Conservation (phyloP, 1,284 basidiomycete genomes). For the Erythrobasidium hasegawianum region DNA sequence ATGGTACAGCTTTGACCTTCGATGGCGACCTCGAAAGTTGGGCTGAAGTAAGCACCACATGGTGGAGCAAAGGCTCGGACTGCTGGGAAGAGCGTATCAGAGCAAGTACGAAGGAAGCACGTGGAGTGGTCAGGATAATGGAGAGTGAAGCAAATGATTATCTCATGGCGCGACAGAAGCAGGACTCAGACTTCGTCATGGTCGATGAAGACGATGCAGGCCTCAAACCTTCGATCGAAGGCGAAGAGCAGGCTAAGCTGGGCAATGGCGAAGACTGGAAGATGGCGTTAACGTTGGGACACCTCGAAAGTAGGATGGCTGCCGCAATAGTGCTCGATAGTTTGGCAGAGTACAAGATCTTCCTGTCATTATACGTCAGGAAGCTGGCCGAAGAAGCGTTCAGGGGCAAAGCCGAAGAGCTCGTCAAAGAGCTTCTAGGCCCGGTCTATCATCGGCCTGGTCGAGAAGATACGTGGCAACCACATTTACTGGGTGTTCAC, state of each 20-base stretch:
- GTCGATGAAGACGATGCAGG: constrained; percentile 28
- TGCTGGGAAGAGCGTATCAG: constrained; percentile 70
- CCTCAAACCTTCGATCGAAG: constrained; percentile 14
- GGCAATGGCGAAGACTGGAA: constrained; percentile 62
- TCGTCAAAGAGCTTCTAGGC: constrained; percentile 79
- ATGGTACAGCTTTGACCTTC: constrained; percentile 70
- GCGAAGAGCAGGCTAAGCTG: constrained; percentile 31
- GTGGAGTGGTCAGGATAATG: constrained; percentile 44
- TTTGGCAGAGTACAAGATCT: constrained; percentile 70
- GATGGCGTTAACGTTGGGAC: constrained; percentile 71
- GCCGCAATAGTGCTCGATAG: constrained; percentile 67
- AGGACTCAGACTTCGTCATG: background rate
- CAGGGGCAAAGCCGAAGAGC: constrained; percentile 75
- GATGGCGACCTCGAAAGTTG: constrained; percentile 64
- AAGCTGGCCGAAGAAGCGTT: constrained; percentile 81
- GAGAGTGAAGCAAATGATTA: constrained; percentile 40
- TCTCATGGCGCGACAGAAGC: background rate
- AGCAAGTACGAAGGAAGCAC: constrained; percentile 44
- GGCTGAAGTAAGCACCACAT: constrained; percentile 68
- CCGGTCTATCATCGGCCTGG: constrained; percentile 74
- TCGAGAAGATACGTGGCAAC: constrained; percentile 60
- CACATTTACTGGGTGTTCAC: constrained; percentile 62
- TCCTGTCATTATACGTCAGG: constrained; percentile 69
- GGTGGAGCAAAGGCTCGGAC: constrained; percentile 75
- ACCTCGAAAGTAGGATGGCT: constrained; percentile 74